These are phyloP conservation scores for Colletotrichum sp. DNA, from an alignment of 2,329 filamentous ascomycete species.

Conservation along the genomic window DNA sequence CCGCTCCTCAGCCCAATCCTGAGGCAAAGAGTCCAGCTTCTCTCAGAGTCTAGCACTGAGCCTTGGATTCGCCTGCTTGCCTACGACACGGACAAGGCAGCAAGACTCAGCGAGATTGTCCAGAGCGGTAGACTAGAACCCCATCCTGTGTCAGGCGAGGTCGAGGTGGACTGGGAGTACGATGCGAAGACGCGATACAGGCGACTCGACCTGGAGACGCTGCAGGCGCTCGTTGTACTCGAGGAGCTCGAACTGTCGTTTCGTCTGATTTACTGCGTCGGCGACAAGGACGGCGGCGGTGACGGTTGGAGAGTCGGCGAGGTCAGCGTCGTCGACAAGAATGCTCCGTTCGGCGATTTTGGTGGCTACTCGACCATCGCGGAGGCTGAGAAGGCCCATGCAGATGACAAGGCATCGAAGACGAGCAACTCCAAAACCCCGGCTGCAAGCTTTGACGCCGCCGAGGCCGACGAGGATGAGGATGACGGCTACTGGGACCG, in stretches of 20 bases:
- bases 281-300: slow-evolving; percentile 64
- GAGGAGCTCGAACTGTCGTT: slow-evolving; percentile 67
- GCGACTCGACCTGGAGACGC: slow-evolving; percentile 76
- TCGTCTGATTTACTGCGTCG: slow-evolving; percentile 72
- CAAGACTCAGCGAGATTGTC: slow-evolving; percentile 65
- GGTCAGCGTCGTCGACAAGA: slow-evolving; percentile 64
- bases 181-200: slow-evolving; percentile 69
- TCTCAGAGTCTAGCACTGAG: slow-evolving; percentile 64
- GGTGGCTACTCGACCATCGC: slow-evolving; percentile 55
- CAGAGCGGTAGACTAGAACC: slow-evolving; percentile 71
- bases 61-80: slow-evolving; percentile 78
- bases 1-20: slow-evolving; percentile 70
- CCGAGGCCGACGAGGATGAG: slow-evolving; percentile 58
- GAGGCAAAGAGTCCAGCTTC: slow-evolving; percentile 68
- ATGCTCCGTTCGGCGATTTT: slow-evolving; percentile 59
- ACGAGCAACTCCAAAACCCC: not conserved
- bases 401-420: slow-evolving; percentile 34
- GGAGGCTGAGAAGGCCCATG: slow-evolving; percentile 66
- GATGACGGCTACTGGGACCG: slow-evolving; percentile 83
- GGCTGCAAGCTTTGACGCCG: slow-evolving; percentile 18
- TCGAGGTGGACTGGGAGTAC: slow-evolving; percentile 74
- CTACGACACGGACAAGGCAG: slow-evolving; percentile 64
- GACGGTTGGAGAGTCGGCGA: slow-evolving; percentile 78
- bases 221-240: slow-evolving; percentile 71
- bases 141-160: slow-evolving; percentile 81